Evolutionary conservation across 208 protist genomes (phyloP).

Genomic region (Leishmania arabica): DNA sequence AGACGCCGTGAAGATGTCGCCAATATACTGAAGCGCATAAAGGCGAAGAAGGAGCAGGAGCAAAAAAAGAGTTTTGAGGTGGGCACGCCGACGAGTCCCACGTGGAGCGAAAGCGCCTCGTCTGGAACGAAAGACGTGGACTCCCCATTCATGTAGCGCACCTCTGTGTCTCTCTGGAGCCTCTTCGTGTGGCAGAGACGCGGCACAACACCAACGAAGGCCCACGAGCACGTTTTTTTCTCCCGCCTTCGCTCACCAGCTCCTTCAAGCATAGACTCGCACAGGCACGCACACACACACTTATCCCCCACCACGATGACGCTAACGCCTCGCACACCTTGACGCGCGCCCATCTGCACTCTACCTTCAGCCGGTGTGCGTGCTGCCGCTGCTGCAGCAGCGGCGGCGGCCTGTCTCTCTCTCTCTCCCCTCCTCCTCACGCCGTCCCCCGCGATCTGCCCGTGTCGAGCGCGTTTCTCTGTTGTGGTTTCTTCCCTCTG

Average conservation of each 20-base stretch:
- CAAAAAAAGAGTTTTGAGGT: background rate
- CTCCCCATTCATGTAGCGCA: background rate
- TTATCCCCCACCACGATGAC: background rate
- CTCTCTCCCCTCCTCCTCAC: background rate
- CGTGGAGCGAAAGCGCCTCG: slow-evolving; percentile 4
- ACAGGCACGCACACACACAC: background rate
- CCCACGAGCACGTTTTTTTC: background rate
- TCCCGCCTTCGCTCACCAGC: background rate
- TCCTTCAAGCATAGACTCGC: background rate
- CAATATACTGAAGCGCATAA: slow-evolving; percentile 46
- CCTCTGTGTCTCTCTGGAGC: background rate
- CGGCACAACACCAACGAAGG: background rate
- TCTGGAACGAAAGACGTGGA: slow-evolving; percentile 1
- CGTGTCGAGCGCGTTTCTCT: background rate
- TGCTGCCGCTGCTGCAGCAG: background rate
- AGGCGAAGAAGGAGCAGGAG: slow-evolving; percentile 38
- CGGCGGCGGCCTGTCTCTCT: background rate
- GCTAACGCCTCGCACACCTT: background rate
- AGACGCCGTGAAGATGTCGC: slow-evolving; percentile 46
- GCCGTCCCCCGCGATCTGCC: background rate
- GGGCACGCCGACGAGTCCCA: slow-evolving; percentile 9
- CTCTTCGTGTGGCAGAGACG: background rate
- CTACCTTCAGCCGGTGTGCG: background rate
- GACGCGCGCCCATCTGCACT: background rate
- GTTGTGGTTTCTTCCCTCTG: background rate